These are phyloP conservation scores for Ceratobasidium papillatum DNA, from an alignment of 1,284 basidiomycete species.

Conservation along the genomic window DNA sequence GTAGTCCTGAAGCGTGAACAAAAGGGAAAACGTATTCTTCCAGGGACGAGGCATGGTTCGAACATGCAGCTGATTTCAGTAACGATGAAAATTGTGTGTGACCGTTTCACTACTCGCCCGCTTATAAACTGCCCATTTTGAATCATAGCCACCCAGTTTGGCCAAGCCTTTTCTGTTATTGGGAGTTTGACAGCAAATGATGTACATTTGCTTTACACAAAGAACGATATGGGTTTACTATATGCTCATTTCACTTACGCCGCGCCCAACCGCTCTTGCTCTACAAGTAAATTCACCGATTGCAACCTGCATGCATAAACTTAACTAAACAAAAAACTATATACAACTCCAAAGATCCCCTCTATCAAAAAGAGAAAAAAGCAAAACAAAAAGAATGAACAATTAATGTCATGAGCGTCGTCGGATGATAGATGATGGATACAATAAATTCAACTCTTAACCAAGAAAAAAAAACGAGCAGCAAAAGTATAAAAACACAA, in stretches of 20 bases:
- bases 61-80: background rate
- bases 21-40: background rate
- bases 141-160: no score
- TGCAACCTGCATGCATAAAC: background rate
- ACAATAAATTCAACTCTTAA: slow-evolving; percentile 6
- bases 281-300: no score
- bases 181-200: no score
- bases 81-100: background rate
- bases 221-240: no score
- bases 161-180: no score
- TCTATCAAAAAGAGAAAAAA: background rate
- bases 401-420: background rate
- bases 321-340: background rate
- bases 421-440: background rate
- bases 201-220: no score
- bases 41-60: background rate
- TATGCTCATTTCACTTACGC: no score
- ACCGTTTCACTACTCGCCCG: background rate
- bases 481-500: slow-evolving; percentile 27
- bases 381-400: background rate
- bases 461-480: background rate
- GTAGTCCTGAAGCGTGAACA: no score
- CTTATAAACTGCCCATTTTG: no score
- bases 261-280: no score
- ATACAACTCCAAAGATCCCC: background rate